These are phyloP conservation scores for Marasmius sp. DNA, from an alignment of 1,284 basidiomycete genomes.

Conservation along the genomic window DNA sequence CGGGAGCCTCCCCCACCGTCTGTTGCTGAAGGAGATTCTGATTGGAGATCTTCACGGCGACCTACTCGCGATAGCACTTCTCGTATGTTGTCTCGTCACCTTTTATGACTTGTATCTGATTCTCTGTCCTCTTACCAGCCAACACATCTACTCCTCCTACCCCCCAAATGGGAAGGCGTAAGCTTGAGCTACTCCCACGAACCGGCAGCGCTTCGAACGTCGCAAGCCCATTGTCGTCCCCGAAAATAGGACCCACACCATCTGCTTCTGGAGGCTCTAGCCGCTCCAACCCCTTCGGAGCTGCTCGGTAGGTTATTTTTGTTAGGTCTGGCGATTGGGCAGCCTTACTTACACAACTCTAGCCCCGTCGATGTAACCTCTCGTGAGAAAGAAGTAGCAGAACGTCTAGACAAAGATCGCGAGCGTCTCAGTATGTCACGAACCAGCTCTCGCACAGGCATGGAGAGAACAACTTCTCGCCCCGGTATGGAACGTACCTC, in stretches of 20 bases:
- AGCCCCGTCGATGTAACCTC: constrained; percentile 85
- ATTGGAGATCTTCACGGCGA: constrained; percentile 58
- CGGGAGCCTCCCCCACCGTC: not conserved
- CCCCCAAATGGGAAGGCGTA: constrained; percentile 74
- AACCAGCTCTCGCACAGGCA: constrained; percentile 61
- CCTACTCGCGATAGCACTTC: constrained; percentile 53
- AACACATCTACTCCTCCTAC: constrained; percentile 75
- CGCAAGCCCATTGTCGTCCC: constrained; percentile 73
- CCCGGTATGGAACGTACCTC: constrained; percentile 68
- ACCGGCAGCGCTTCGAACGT: constrained; percentile 59
- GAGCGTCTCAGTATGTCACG: constrained; percentile 71
- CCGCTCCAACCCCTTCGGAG: constrained; percentile 81
- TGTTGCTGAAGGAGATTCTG: constrained; percentile 47
- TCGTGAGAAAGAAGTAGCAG: constrained; percentile 73
- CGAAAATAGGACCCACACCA: constrained; percentile 59
- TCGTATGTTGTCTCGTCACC: constrained; percentile 38
- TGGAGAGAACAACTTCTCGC: constrained; percentile 51
- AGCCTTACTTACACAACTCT: not conserved
- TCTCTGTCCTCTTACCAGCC: constrained; percentile 40
- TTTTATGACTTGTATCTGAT: not conserved
- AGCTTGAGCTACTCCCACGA: constrained; percentile 82
- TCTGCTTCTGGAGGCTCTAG: constrained; percentile 40
- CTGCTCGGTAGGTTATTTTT: constrained; percentile 61
- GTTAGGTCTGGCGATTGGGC: constrained; percentile 1
- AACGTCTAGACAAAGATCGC: constrained; percentile 68